Conservation (phyloP, 2,329 filamentous ascomycete species). For the Alternaria ventricosa region DNA sequence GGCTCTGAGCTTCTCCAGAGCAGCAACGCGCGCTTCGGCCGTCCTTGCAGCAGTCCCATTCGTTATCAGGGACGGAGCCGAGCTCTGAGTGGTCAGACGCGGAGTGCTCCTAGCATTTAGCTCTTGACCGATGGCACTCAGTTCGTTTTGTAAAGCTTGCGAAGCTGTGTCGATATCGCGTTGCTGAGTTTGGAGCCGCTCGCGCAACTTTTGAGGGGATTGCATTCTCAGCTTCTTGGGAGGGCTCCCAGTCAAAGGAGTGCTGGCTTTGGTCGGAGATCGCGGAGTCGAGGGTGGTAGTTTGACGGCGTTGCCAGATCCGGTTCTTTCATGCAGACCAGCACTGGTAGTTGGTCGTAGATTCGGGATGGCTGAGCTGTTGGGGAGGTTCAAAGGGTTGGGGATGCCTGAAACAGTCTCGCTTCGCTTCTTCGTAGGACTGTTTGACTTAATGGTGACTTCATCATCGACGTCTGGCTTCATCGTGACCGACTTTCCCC, state of each 20-base stretch:
- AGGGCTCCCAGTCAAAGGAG: slow-evolving; percentile 20
- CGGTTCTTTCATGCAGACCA: slow-evolving; percentile 59
- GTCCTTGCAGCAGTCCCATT: slow-evolving; percentile 27
- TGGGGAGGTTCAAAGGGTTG: slow-evolving; percentile 30
- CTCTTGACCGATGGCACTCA: slow-evolving; percentile 81
- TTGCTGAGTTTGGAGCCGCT: slow-evolving; percentile 84
- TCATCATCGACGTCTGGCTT: slow-evolving; percentile 40
- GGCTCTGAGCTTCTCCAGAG: slow-evolving; percentile 71
- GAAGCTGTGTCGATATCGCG: slow-evolving; percentile 74
- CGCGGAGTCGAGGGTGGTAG: slow-evolving; percentile 58
- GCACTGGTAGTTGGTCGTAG: slow-evolving; percentile 49
- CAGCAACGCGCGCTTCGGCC: slow-evolving; percentile 64
- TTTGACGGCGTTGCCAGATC: slow-evolving; percentile 62
- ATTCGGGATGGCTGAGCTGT: slow-evolving; percentile 56
- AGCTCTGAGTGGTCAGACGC: slow-evolving; percentile 42
- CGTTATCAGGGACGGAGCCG: slow-evolving; percentile 32
- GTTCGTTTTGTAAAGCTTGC: slow-evolving; percentile 72
- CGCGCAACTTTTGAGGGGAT: slow-evolving; percentile 72
- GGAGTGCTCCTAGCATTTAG: slow-evolving; percentile 60
- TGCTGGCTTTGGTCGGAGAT: slow-evolving; percentile 36
- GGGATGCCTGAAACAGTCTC: slow-evolving; percentile 59
- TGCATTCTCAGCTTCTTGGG: slow-evolving; percentile 57
- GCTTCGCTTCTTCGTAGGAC: slow-evolving; percentile 53
- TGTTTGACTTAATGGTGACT: slow-evolving; percentile 47
- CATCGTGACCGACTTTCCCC: slow-evolving; percentile 30